Evolutionary conservation across 306 rosid species (phyloP), one percentile per base, ranked within the genome.

Genomic region (Adenanthera pavonina): DNA sequence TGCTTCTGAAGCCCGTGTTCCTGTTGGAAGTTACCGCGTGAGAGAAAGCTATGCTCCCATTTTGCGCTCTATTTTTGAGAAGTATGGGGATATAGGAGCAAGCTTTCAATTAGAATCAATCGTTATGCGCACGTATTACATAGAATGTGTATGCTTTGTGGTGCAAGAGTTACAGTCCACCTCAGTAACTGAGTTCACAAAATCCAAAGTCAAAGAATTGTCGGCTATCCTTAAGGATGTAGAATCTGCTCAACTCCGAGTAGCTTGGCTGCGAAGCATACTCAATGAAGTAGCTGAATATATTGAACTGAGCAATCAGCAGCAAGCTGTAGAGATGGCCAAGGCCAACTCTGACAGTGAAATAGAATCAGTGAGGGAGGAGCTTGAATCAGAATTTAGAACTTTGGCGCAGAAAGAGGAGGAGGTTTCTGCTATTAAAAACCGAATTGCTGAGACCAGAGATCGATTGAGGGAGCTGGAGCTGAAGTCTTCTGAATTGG

Each of bases 191-290:
- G 87, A 86, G 38, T 80, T 92, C n/a, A 88, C 87, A 15, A 85
- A 86, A 67, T 61, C 92, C 67, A 95, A 89, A 87, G 73, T 91
- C 74, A 88, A 81, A 83, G 95, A 95, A 72, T 81, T 95, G 69
- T 54, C 34, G 56, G 92, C 93, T 5, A 92, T 95, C 80, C 86
- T 95, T n/a, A 95, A 92, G 85, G 98, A 95, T 83, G 94, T 88
- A 3, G 97, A 95, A 82, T 84, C 92, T 74, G 84, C 93, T 51
- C 83, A 92, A 48, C 82, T 95, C 54, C 61, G 86, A 17, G 90
- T 95, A 1, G 83, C 87, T 30, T 95, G 98, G 98, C 80, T 95
- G 73, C 90, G 87, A 5, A 81, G 59, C 15, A 51, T 78, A 6
- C 87, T 95, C 30, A 69, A 84, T 12, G 92, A 92, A 82, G 85